Percentiles rank a stretch among this genome's conserved stretches.
phyloP scores from a whole-genome alignment of 1,139 yeast genomes.

The Sporopachydermia cereana region DNA sequence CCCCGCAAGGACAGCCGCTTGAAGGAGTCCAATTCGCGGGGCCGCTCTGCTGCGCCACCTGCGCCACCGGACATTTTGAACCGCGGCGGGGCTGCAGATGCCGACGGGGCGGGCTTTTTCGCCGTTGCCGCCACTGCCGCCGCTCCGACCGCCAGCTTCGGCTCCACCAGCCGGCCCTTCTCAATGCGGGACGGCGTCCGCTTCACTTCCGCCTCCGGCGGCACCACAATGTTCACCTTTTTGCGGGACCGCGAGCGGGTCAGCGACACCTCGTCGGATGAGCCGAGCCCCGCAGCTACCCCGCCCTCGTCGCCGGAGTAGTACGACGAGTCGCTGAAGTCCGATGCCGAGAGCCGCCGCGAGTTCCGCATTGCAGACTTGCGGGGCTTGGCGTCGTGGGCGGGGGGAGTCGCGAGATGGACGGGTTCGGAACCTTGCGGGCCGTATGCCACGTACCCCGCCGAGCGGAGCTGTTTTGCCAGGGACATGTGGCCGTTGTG shows the following conservation, averaged over 20 bases:
- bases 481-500: neutral
- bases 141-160: neutral
- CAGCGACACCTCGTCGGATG: neutral
- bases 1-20: constrained; percentile 2
- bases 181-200: constrained; percentile 5
- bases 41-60: neutral
- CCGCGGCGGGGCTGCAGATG: too few species aligned
- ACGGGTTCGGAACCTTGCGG: neutral
- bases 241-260: neutral
- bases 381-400: neutral
- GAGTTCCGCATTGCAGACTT: constrained; percentile 1
- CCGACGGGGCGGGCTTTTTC: neutral
- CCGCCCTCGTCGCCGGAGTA: constrained; percentile 1
- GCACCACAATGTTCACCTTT: constrained; percentile 2
- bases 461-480: neutral
- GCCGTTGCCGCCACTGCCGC: neutral
- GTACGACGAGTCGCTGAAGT: neutral
- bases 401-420: neutral
- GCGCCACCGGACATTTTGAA: too few species aligned
- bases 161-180: neutral
- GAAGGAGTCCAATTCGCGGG: neutral
- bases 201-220: constrained; percentile 3
- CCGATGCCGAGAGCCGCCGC: neutral
- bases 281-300: neutral
- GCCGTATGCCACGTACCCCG: neutral